Evolutionary conservation across 768 basidiomycete species (phyloP).

Genomic region (Udeniomyces megalosporus): DNA sequence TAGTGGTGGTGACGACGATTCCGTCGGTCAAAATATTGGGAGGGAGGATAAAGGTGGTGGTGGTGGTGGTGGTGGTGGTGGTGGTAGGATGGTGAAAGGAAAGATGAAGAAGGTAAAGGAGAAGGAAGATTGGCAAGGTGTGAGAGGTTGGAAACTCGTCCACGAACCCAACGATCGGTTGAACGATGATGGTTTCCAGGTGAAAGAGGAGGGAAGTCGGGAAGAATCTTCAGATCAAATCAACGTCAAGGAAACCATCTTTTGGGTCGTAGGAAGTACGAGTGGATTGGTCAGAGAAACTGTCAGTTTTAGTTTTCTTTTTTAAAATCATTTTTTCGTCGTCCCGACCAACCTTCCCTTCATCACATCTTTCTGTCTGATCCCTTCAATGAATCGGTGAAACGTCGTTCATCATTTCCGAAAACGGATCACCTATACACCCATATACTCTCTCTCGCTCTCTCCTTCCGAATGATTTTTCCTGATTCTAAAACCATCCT

Average conservation of each 20-base stretch:
- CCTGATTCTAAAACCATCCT: no score
- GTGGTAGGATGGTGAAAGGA: background rate
- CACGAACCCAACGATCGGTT: no score
- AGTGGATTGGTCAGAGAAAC: slow-evolving; percentile 1
- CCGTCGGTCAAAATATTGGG: no score
- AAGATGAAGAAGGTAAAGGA: background rate
- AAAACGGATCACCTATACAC: no score
- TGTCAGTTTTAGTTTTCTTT: background rate
- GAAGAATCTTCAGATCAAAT: no score
- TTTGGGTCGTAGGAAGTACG: slow-evolving; percentile 5
- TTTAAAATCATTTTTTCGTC: background rate
- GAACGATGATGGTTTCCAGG: no score
- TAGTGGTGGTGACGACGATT: no score
- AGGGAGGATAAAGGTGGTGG: background rate
- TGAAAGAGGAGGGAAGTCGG: no score
- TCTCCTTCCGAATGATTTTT: no score
- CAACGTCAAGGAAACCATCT: slow-evolving; percentile 1
- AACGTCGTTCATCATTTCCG: no score
- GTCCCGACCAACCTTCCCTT: background rate
- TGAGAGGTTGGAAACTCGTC: slow-evolving; percentile 4
- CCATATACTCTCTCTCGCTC: no score
- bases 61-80: background rate
- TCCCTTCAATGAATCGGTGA: no score
- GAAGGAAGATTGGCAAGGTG: background rate
- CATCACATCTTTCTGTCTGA: background rate